phyloP scores from a whole-genome alignment of 176 grass and related monocot genomes.

The Typha latifolia region DNA sequence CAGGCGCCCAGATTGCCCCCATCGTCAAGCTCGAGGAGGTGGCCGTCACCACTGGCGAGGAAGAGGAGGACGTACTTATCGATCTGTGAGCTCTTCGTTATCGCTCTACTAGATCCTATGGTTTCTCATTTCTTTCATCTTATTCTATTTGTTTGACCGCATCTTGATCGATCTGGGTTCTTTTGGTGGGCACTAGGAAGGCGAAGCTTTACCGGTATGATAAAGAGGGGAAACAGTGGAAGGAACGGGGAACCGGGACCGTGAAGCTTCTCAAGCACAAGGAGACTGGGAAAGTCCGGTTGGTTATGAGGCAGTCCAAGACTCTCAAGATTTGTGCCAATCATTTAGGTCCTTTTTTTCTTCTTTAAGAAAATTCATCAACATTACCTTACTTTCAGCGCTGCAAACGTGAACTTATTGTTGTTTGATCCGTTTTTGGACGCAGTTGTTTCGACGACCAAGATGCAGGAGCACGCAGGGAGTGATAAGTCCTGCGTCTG shows the following conservation, averaged over 20 bases:
- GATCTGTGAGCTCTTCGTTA: conserved; percentile 34
- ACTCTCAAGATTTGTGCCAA: conserved; percentile 66
- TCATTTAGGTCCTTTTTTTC: conserved; percentile 26
- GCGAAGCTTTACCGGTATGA: conserved; percentile 59
- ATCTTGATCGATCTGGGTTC: conserved; percentile 2
- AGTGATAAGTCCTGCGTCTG: conserved; percentile 81
- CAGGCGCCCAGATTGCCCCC: conserved; percentile 54
- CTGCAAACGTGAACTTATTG: not conserved
- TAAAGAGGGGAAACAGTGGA: conserved; percentile 61
- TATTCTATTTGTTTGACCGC: not conserved
- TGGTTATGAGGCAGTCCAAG: conserved; percentile 68
- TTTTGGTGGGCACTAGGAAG: conserved; percentile 28
- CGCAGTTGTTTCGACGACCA: conserved; percentile 56
- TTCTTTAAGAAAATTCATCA: not conserved
- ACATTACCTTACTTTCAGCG: not conserved
- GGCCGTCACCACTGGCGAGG: conserved; percentile 55
- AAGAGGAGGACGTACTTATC: conserved; percentile 48
- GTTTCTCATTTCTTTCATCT: not conserved
- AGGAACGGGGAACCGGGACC: conserved; percentile 47
- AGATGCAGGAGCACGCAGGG: conserved; percentile 73
- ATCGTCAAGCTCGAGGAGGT: conserved; percentile 62
- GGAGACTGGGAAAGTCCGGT: conserved; percentile 49
- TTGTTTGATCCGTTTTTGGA: not conserved
- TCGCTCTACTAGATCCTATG: not conserved
- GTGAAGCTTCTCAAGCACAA: conserved; percentile 66